Conservation (phyloP, 2,329 filamentous ascomycete species). For the Xylariomycetidae sp. region DNA sequence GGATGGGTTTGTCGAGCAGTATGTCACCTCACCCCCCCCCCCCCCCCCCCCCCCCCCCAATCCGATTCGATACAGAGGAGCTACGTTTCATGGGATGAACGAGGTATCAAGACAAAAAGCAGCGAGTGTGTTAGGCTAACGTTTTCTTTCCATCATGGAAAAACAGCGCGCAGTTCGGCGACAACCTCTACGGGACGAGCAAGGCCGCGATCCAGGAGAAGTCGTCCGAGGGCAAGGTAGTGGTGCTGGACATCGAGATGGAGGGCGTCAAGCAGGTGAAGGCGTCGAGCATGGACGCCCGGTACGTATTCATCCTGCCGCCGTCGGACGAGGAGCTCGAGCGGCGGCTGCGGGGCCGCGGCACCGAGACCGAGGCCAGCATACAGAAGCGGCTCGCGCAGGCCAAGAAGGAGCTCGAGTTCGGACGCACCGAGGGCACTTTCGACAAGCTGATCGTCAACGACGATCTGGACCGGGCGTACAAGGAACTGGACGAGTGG, state of each 20-base stretch:
- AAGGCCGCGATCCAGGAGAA: conserved; percentile 74
- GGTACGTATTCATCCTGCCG: conserved; percentile 81
- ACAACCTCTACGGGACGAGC: conserved; percentile 83
- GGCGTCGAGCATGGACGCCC: conserved; percentile 65
- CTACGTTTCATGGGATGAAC: no score
- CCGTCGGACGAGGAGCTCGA: conserved; percentile 73
- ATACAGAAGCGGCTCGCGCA: conserved; percentile 66
- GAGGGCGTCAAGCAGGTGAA: conserved; percentile 96
- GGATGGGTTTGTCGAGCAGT: conserved; percentile 72
- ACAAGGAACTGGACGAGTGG: conserved; percentile 43
- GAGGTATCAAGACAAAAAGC: no score
- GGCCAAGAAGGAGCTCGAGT: conserved; percentile 71
- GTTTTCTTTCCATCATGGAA: no score
- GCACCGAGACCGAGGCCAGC: conserved; percentile 72
- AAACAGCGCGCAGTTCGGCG: conserved; percentile 66
- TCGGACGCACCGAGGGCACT: conserved; percentile 60
- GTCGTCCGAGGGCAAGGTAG: conserved; percentile 64
- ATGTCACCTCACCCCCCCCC: not conserved
- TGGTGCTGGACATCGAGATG: conserved; percentile 95
- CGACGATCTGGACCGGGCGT: conserved; percentile 50
- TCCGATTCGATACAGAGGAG: no score
- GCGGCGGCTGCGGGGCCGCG: conserved; percentile 65
- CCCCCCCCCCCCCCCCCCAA: not conserved
- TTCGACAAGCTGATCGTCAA: conserved; percentile 64
- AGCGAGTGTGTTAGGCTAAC: no score